Evolutionary conservation across 2,329 filamentous ascomycete genomes (phyloP), one percentile per base, ranked within the genome.

Genomic region (Cephalotrichum gorgonifer): DNA sequence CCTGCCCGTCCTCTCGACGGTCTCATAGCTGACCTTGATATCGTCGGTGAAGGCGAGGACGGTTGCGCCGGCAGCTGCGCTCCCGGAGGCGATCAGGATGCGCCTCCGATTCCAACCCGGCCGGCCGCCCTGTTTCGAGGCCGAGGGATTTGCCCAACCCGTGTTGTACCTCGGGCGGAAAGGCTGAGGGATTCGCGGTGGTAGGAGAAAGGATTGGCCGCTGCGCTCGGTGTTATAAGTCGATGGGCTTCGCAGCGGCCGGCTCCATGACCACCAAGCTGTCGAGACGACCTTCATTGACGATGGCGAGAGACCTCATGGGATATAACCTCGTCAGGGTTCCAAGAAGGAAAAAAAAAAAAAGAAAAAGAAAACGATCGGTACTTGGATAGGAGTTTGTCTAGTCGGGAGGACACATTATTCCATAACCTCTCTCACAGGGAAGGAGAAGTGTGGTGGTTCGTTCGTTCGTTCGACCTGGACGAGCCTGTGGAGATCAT

Each of bases 1-100:
- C 53, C 91, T 78, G 8, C 86, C 85, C 30, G 86, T 85, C 55
- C 91, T 78, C 67, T 88, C 83, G 2, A 78, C 78, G 11, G 87
- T 86, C 47, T 83, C 79, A 61, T 87, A 91, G 30, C 77, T 75
- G 69, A 87, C 82, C 64, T 84, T 86, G 55, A 88, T 81, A 55
- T 95, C 82, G 62, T 84, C 79, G 26, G 72, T 72, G 53, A 82
- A 81, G 22, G 75, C 74, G 26, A 79, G 58, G 3, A 68, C 64
- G 6, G 70, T 68, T n/a, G 69, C 69, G 11, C 70, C 68, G 9
- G 71, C 65, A 3, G 69, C 74, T 20, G 70, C 74, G n/a, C 67
- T 72, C 15, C 75, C 73, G 6, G 76, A 73, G 14, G 76, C 73
- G 35, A 75, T 67, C 26, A 79, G 59, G 15, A 78, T 57, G 43